Conservation (phyloP, 129 eudicot genomes). For the Ambrosia trifida region DNA sequence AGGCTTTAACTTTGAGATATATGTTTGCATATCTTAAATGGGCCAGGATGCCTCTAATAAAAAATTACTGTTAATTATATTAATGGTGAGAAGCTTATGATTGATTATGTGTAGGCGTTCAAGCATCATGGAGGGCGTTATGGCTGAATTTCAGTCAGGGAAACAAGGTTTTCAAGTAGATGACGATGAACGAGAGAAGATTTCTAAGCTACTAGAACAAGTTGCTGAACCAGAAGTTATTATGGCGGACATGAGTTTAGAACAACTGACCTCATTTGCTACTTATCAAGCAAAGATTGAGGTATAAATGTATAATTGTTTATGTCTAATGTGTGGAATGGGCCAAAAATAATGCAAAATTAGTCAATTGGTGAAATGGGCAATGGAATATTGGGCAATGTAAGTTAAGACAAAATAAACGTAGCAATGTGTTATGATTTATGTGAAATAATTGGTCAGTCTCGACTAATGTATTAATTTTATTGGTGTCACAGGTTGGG, state of each 20-base stretch:
- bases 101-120: slow-evolving; percentile 54
- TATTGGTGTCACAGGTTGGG: too few relatives aligned
- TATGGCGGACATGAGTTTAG: slow-evolving; percentile 89
- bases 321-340: neutral
- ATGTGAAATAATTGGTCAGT: too few relatives aligned
- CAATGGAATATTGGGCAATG: too few relatives aligned
- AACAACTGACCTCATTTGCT: slow-evolving; percentile 66
- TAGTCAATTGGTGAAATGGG: too few relatives aligned
- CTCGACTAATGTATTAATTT: too few relatives aligned
- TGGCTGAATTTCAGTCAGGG: slow-evolving; percentile 62
- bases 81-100: slow-evolving; percentile 9
- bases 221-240: slow-evolving; percentile 90
- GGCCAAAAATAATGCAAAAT: too few relatives aligned
- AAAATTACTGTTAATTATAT: neutral
- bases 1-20: slow-evolving; percentile 7
- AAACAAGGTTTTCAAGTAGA: slow-evolving; percentile 11
- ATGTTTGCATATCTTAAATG: slow-evolving; percentile 13
- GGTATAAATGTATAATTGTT: slow-evolving; percentile 51
- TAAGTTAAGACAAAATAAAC: too few relatives aligned
- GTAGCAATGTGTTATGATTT: too few relatives aligned
- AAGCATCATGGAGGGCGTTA: slow-evolving; percentile 64
- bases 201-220: slow-evolving; percentile 62
- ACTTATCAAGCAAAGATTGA: slow-evolving; percentile 70
- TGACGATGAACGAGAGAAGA: slow-evolving; percentile 66
- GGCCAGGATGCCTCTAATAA: neutral